Base-by-base conservation (phyloP, 306 rosid genomes). In the Fragaria vesca region DNA sequence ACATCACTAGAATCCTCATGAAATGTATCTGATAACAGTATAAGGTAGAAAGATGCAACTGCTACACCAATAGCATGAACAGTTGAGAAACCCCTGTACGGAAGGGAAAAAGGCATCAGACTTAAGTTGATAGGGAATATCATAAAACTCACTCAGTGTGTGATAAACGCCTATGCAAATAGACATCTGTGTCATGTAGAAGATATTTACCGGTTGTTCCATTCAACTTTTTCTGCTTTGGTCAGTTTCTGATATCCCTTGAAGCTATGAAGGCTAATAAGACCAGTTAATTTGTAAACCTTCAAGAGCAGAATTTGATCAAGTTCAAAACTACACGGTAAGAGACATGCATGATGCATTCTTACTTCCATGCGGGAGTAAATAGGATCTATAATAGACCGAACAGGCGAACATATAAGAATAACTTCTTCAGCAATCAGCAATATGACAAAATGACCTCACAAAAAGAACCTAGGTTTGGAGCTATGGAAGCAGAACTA, bases 31-130 rank as follows among this genome's bases (percentile, higher is more conserved):
- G 98, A 93, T 50, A 89, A 21, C 61, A 82, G 8, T 74, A 93
- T 43, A 62, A 93, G 89, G 87, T 91, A 90, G 77, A 87, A 72
- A 38, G 98, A 91, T 42, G 85, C 75, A 81, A 88, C 69, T 17
- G 97, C 88, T 52, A 85, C 97, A 58, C 89, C 84, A 71, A 93
- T 66, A 69, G 98, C 98, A 81, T 93, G 98, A 76, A 87, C 83
- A 63, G 98, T 93, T 69, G 98, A 93, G 89, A 93, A 83, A 50
- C 98, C 98, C 92, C 98, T 93, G 90, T 71, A 77, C 68, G 67
- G 36, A 60, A 24, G 2, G 26, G 17, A 47, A 77, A 82, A 79
- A 71, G 38, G 2, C 34, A 72, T 46, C 34, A 24, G 58, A 36
- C 72, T 78, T 71, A 78, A 61, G 8, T 21, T 69, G 15, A 12